phyloP scores from a whole-genome alignment of 495 filamentous ascomycete genomes.

The Neurospora sp. region DNA sequence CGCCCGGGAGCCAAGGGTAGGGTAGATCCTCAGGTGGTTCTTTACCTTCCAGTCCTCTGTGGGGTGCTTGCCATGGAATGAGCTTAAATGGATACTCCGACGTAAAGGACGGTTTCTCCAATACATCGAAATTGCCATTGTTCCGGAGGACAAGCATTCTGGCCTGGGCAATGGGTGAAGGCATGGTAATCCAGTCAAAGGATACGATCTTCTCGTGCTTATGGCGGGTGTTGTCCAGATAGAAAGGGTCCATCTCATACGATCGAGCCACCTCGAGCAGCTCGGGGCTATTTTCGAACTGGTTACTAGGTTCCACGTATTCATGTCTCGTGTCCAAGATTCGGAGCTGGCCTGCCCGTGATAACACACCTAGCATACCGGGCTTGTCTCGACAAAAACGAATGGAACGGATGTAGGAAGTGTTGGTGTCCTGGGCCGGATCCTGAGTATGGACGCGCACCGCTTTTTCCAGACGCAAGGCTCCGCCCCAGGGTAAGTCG shows the following conservation, averaged over 20 bases:
- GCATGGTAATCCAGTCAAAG: slow-evolving; percentile 73
- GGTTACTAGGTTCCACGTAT: slow-evolving; percentile 30
- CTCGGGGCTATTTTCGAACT: slow-evolving; percentile 35
- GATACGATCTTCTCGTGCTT: slow-evolving; percentile 61
- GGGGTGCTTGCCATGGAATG: slow-evolving; percentile 35
- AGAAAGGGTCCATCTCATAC: slow-evolving; percentile 43
- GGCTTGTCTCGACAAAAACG: slow-evolving; percentile 68
- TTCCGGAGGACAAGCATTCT: slow-evolving; percentile 58
- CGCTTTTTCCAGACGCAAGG: slow-evolving; percentile 58
- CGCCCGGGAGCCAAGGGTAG: slow-evolving; percentile 7
- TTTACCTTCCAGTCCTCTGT: slow-evolving; percentile 37
- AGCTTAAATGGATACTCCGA: slow-evolving; percentile 39
- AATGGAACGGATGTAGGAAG: slow-evolving; percentile 59
- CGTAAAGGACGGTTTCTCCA: slow-evolving; percentile 50
- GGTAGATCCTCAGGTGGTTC: not conserved
- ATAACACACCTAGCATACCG: slow-evolving; percentile 65
- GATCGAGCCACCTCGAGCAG: slow-evolving; percentile 43
- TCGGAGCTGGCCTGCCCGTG: slow-evolving; percentile 70
- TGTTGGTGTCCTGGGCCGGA: slow-evolving; percentile 34
- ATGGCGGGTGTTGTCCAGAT: slow-evolving; percentile 27
- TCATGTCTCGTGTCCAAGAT: slow-evolving; percentile 61
- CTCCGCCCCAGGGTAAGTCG: slow-evolving; percentile 43
- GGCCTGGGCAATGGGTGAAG: slow-evolving; percentile 49
- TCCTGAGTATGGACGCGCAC: slow-evolving; percentile 29
- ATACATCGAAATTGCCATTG: slow-evolving; percentile 55